Conservation (phyloP, 495 filamentous ascomycete genomes). For the Xylaria cubensis region DNA sequence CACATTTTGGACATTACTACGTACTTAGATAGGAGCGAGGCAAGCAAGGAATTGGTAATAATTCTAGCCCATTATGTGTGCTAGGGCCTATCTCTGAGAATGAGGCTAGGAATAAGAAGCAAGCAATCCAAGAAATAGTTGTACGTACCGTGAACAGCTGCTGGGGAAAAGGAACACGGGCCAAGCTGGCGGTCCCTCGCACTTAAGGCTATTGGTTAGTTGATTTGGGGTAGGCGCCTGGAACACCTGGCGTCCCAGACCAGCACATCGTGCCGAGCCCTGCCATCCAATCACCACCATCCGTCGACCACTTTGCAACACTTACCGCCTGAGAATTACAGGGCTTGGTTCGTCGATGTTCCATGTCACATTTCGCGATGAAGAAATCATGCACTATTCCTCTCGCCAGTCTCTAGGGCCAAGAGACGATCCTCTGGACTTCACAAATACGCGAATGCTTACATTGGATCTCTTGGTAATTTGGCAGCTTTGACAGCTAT, state of each 20-base stretch:
- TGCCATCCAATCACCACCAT: slow-evolving; percentile 47
- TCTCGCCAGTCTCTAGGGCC: slow-evolving; percentile 30
- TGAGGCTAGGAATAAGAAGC: neutral
- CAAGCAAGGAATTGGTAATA: neutral
- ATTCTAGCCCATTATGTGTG: neutral
- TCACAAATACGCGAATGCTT: slow-evolving; percentile 13
- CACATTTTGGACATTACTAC: slow-evolving; percentile 4
- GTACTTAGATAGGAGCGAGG: neutral
- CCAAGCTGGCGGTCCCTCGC: neutral
- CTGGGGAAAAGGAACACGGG: neutral
- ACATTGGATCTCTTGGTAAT: slow-evolving; percentile 2
- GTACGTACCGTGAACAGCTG: slow-evolving; percentile 1
- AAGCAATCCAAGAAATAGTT: neutral
- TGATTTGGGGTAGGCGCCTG: slow-evolving; percentile 48
- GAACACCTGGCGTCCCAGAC: slow-evolving; percentile 48
- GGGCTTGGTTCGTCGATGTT: slow-evolving; percentile 48
- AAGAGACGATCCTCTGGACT: slow-evolving; percentile 4
- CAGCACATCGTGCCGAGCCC: slow-evolving; percentile 39
- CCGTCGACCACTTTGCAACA: slow-evolving; percentile 45
- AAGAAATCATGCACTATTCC: slow-evolving; percentile 35
- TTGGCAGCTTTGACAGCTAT: slow-evolving; percentile 12
- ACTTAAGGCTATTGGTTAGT: slow-evolving; percentile 7
- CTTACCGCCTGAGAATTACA: slow-evolving; percentile 49
- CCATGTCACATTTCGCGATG: slow-evolving; percentile 40
- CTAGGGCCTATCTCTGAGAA: neutral